Conservation (phyloP, 306 rosid genomes). For the Quercus gilva region DNA sequence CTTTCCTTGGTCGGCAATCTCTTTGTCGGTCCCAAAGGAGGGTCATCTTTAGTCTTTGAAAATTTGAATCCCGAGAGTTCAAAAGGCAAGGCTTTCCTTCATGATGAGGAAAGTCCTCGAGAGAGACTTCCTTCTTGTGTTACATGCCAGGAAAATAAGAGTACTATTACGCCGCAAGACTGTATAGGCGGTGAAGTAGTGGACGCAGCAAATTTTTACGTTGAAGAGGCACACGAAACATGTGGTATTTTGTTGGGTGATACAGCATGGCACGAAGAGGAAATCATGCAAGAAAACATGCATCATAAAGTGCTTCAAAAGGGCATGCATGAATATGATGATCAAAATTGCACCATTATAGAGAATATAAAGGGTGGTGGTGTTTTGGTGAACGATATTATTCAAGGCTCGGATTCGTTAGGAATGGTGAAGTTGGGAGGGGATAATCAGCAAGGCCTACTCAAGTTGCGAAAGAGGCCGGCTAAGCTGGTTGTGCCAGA, state of each 20-base stretch:
- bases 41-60: background rate
- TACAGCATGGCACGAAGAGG: background rate
- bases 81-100: background rate
- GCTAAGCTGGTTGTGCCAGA: conserved; percentile 33
- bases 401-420: background rate
- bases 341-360: too few species aligned
- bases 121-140: background rate
- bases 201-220: background rate
- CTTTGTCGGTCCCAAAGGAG: background rate
- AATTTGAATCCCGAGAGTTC: background rate
- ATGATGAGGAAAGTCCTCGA: background rate
- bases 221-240: background rate
- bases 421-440: background rate
- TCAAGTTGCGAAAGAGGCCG: conserved; percentile 30
- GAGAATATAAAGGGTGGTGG: background rate
- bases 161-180: background rate
- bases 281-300: background rate
- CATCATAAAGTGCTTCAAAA: background rate
- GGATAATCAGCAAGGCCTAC: background rate
- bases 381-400: background rate
- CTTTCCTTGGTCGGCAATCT: background rate
- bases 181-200: background rate
- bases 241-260: background rate
- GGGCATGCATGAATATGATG: background rate
- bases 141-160: background rate